A percentile compares a stretch with the other conserved stretches of the same genome.
Evolutionary conservation across 768 basidiomycete genomes (phyloP).

Genomic region (Lanmaoa pseudosensibilis): DNA sequence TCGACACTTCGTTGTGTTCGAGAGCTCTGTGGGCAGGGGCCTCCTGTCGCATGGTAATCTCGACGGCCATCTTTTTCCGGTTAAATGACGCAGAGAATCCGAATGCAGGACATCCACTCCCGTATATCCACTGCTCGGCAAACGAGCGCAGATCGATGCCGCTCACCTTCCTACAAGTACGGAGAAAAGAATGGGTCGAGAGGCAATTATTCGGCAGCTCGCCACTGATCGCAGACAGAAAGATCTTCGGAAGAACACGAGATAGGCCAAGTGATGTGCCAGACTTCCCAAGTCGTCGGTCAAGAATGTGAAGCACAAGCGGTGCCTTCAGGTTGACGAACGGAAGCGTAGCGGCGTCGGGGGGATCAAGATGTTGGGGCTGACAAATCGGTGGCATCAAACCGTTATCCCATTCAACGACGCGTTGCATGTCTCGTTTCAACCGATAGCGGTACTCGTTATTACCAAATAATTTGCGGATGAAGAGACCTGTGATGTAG

Average conservation of each 20-base stretch:
- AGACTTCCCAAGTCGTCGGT: slow-evolving; percentile 89
- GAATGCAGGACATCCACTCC: slow-evolving; percentile 93
- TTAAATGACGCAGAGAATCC: slow-evolving; percentile 90
- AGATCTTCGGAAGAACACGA: slow-evolving; percentile 92
- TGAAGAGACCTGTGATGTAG: slow-evolving; percentile 86
- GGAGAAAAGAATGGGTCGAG: slow-evolving; percentile 86
- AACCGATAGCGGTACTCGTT: slow-evolving; percentile 96
- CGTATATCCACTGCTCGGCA: slow-evolving; percentile 99
- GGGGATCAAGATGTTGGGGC: slow-evolving; percentile 81
- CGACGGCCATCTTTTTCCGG: slow-evolving; percentile 97
- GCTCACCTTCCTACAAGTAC: slow-evolving; percentile 90
- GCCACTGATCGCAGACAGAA: slow-evolving; percentile 89
- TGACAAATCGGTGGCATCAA: slow-evolving; percentile 92
- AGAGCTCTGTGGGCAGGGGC: slow-evolving; percentile 70
- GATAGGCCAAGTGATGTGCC: slow-evolving; percentile 93
- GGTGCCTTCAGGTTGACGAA: slow-evolving; percentile 96
- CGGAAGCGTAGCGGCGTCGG: slow-evolving; percentile 72
- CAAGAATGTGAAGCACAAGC: slow-evolving; percentile 93
- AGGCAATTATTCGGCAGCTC: slow-evolving; percentile 84
- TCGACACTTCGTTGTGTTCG: slow-evolving; percentile 66
- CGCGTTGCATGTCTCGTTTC: slow-evolving; percentile 95
- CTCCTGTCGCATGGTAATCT: slow-evolving; percentile 91
- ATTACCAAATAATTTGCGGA: slow-evolving; percentile 85
- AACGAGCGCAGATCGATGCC: slow-evolving; percentile 88
- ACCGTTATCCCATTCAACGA: slow-evolving; percentile 84